phyloP scores from a whole-genome alignment of 371 early-diverging fungal genomes.

The Mucor racemosus region DNA sequence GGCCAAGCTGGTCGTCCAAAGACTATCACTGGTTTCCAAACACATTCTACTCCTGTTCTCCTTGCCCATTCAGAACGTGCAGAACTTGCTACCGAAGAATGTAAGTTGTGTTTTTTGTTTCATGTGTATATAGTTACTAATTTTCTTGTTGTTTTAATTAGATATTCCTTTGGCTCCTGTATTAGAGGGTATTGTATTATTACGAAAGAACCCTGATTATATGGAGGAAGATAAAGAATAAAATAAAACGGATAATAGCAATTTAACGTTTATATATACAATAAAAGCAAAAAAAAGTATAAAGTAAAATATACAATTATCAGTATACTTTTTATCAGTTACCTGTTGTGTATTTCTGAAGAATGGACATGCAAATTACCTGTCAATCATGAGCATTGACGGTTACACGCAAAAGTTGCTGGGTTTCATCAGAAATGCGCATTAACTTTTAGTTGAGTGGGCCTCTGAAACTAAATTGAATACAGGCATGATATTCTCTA shows the following conservation, averaged over 20 bases:
- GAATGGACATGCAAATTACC: too few relatives aligned
- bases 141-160: slow-evolving; percentile 15
- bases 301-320: not conserved
- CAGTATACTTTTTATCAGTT: too few relatives aligned
- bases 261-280: slow-evolving; percentile 32
- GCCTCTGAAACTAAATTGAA: too few relatives aligned
- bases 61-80: slow-evolving; percentile 96
- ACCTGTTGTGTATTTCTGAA: too few relatives aligned
- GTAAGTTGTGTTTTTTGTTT: slow-evolving; percentile 41
- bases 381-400: too few relatives aligned
- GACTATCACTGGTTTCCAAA: slow-evolving; percentile 98
- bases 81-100: slow-evolving; percentile 97
- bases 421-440: too few relatives aligned
- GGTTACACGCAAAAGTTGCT: too few relatives aligned
- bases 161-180: slow-evolving; percentile 79
- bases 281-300: slow-evolving; percentile 10
- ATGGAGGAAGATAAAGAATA: slow-evolving; percentile 74
- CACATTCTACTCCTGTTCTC: slow-evolving; percentile 97
- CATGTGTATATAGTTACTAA: too few relatives aligned
- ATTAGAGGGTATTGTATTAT: slow-evolving; percentile 94
- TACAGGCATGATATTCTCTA: too few relatives aligned
- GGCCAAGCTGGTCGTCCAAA: slow-evolving; percentile 99
- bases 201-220: slow-evolving; percentile 92
- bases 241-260: slow-evolving; percentile 70
- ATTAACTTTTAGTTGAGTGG: too few relatives aligned